Evolutionary conservation across 305 asterid species (phyloP), one percentile per base, ranked within the genome.

Genomic region (Withania somnifera): DNA sequence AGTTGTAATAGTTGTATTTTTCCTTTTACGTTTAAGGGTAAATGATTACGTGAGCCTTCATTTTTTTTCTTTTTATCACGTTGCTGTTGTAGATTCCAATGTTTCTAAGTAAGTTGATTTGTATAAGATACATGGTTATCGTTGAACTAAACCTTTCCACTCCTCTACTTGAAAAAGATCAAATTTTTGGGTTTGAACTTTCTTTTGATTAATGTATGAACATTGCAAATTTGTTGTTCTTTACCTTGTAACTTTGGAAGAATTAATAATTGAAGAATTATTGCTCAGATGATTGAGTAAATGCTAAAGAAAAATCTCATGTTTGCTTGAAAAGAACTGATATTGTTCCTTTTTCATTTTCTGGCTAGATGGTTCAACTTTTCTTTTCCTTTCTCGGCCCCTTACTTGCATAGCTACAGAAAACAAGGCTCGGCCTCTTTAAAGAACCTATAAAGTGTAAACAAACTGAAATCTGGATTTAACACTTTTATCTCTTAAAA

Each of bases 1-100:
- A 75, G 47, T 50, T 75, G 63, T 75, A 75, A 75, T 75, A 50
- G 45, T 75, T 75, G 80, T 75, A 75, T 50, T 75, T 75, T 50
- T 75, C 17, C 42, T 75, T 26, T 75, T 75, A 75, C 80, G 61
- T 26, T 17, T 15, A 50, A 50, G 80, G 80, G 80, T 75, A 47
- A 50, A 47, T 50, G 63, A 50, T 75, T 75, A 75, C 26, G 63
- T 30, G 80, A 75, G 47, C 63, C 79, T 9, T 26, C 42, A 9
- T 15, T 42, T 28, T 75, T 24, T 75, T 75, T 28, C 11, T 50
- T 75, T 47, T 50, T 24, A 52, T 28, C 80, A 28, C 6, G 28
- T 50, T 9, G n/a, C 38, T 75, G 28, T 28, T 75, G 63, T 50
- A 50, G 80, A 50, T 51, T 75, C 80, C 24, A 13, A 26, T 75